Base-by-base conservation (phyloP, 768 basidiomycete genomes). In the Hygrophorus russula region DNA sequence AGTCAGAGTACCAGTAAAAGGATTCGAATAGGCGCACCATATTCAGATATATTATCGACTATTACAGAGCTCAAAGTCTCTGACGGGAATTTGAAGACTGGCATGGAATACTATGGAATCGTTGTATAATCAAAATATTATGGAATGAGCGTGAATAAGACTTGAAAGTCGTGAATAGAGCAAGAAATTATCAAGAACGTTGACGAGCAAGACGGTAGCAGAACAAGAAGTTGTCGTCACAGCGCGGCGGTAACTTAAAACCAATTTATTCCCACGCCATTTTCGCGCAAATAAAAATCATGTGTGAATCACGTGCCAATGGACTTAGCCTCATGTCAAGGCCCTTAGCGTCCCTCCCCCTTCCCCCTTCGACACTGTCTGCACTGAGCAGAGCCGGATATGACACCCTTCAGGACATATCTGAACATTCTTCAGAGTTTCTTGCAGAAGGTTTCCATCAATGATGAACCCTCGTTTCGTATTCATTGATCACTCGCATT, bases 331-430 rank as follows among this genome's bases (percentile, higher is more conserved):
- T n/a, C 14, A 70, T 71, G 67, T 63, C 67, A 24, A 69, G 70
- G 36, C 65, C 70, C 2, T 56, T 76, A 10, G 67, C 68, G 41
- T 74, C 70, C 36, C 58, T 71, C 42, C 61, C 59, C 46, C 64
- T 80, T 11, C 66, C 76, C 2, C 56, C 61, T 7, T 60, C 70
- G 17, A 65, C 67, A 2, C 64, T 76, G 27, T 59, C 64, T 12
- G 67, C 67, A 3, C 61, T 82, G 28, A 63, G 63, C 36, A 63
- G 61, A 31, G 68, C 71, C 31, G 80, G 80, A 5, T 83, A 80
- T 51, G 70, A 76, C 53, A 76, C 69, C 5, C 51, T 76, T 2
- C 61, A 70, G 40, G 81, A 84, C 50, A 51, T 83, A 6, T 55
- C 56, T 12, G 55, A 56, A 6, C 54, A 61, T 2, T 66, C 71